Base-by-base conservation (phyloP, 805 yeast species). In the Hemisphaericaspora nanyangensis region DNA sequence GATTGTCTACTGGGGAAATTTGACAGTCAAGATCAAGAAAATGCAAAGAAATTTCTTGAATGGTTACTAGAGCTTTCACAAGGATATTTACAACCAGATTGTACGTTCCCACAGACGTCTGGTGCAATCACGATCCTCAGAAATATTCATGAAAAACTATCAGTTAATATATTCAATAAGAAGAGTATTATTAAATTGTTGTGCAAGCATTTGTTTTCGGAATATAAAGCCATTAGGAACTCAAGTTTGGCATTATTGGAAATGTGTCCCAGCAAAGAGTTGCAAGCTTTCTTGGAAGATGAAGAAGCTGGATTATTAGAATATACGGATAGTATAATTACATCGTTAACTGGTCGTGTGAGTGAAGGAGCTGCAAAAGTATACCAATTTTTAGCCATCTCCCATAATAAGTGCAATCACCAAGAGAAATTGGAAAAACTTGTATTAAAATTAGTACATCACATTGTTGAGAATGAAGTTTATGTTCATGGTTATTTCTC, bases 361-460 rank as follows among this genome's bases (percentile, higher is more conserved):
- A 81, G 85, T 32, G 96, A 89, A 43, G 82, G 86, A 17, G 96
- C 90, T 7, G 89, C 95, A 0, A 74, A 80, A 29, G 64, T 81
- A 12, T 62, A 84, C 20, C 77, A 76, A 50, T 72, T 80, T 51
- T 43, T 82, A 15, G 69, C 70, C 34, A 46, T 49, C 41, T 51
- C 70, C 40, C 58, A 65, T 35, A 55, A 60, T 45, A 45, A 50
- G n/a, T 17, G n/a, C 25, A 38, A 52, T 3, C n/a, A n/a, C n/a
- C 11, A 42, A 2, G 36, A 24, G 3, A 47, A 47, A 20, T 52
- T 62, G 32, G 7, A 6, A 16, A 7, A 15, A 4, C 18, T 33
- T 15, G 11, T 33, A 6, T 12, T 15, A 12, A 33, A 17, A 20
- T 12, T 33, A 24, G 18, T 24, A 10, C 12, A 24, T 5, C 18